phyloP scores from a whole-genome alignment of 2,329 filamentous ascomycete genomes.

The Cladosporium cucumerinum region DNA sequence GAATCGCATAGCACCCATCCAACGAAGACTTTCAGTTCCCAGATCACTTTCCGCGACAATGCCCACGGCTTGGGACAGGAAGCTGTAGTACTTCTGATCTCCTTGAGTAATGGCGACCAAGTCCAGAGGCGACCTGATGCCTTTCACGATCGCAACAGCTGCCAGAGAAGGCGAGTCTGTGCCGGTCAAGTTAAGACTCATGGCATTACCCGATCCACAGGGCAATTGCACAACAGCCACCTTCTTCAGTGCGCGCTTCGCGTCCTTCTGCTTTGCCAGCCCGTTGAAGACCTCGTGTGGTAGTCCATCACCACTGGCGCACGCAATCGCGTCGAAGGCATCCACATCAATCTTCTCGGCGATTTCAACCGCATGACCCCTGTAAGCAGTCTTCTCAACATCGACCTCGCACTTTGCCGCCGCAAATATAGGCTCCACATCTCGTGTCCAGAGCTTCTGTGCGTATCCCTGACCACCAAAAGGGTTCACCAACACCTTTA shows the following conservation, averaged over 20 bases:
- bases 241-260: slow-evolving; percentile 67
- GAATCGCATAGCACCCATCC: slow-evolving; percentile 87
- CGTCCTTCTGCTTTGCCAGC: slow-evolving; percentile 71
- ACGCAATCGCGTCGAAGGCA: slow-evolving; percentile 78
- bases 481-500: slow-evolving; percentile 88
- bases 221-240: slow-evolving; percentile 84
- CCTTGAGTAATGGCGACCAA: slow-evolving; percentile 85
- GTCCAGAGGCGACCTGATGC: slow-evolving; percentile 77
- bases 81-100: slow-evolving; percentile 70
- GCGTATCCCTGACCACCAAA: slow-evolving; percentile 81
- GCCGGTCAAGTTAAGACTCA: slow-evolving; percentile 86
- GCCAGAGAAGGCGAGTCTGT: slow-evolving; percentile 72
- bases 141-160: slow-evolving; percentile 82
- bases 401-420: slow-evolving; percentile 77
- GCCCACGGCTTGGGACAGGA: slow-evolving; percentile 85
- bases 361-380: slow-evolving; percentile 76
- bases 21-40: slow-evolving; percentile 83
- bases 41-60: slow-evolving; percentile 88
- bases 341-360: slow-evolving; percentile 72
- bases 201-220: slow-evolving; percentile 89
- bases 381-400: slow-evolving; percentile 65
- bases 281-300: slow-evolving; percentile 96
- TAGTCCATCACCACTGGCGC: slow-evolving; percentile 88
- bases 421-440: slow-evolving; percentile 77
- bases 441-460: slow-evolving; percentile 65